Base-by-base conservation (phyloP, 2,329 filamentous ascomycete genomes). In the Chaetomium olivaceum region DNA sequence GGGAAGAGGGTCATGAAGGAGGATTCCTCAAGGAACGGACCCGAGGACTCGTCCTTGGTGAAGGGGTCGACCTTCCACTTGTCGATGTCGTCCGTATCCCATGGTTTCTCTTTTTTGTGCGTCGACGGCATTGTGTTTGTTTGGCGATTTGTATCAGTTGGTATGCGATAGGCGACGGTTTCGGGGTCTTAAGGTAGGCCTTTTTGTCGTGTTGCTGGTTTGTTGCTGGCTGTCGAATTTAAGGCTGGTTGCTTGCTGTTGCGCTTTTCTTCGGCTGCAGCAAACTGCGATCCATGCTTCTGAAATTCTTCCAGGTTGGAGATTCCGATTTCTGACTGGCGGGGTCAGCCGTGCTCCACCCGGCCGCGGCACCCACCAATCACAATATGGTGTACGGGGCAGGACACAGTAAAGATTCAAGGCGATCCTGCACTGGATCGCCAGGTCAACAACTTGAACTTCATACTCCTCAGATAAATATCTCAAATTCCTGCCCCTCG, bases 61-160 rank as follows among this genome's bases (percentile, higher is more conserved):
- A 98, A 98, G 31, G 88, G 80, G 48, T 97, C 93, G 73, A 93
- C 81, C 87, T 93, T 94, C 93, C 93, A 98, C 78, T 97, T 96
- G 80, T 98, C 94, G 70, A 98, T 92, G 74, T 97, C 95, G 69
- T 96, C 93, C 64, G 93, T 96, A 74, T 97, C 93, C 93, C 93
- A 96, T 63, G 92, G 91, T 78, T 97, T 97, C 3, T 96, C 92
- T 71, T 87, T 90, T 68, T 97, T 91, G 80, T 97, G 88, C 70
- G 90, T 96, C 33, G 92, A 95, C 69, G 93, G 92, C 93, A 97
- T 93, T 33, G 62, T 48, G 23, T 31, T 31, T 43, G 23, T 4
- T 31, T 48, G 46, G 39, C 39, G 16, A 5, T 43, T 48, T 21
- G n/a, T 23, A 7, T 11, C n/a, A 11, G 19, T 48, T 21, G 3